Evolutionary conservation across 2,329 filamentous ascomycete genomes (phyloP), one percentile per base, ranked within the genome.

Genomic region (Calonectria pauciramosa): DNA sequence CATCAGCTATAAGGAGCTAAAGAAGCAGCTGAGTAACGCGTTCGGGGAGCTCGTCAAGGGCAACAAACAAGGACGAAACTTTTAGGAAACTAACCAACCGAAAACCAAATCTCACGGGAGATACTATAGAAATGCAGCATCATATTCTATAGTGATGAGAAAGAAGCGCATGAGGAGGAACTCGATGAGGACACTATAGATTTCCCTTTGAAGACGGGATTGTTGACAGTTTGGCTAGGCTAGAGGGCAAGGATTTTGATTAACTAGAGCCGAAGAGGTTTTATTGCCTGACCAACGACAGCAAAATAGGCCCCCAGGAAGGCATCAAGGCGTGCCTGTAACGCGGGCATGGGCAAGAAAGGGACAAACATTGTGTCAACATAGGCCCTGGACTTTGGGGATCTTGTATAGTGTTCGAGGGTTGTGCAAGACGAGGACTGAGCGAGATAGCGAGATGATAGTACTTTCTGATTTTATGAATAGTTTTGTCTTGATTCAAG

Each of bases 1-100:
- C 70, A 93, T 98, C 74, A 96, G 92, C 78, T 99, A 97, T 84
- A 95, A 95, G 84, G 97, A 99, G 84, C 86, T 99, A 75, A 97
- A 91, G 85, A 91, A 92, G 83, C 90, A 92, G 82, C 85, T 92
- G 63, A 86, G 87, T 51, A 87, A 86, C 68, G 88, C 91, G 3
- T 93, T 93, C 79, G 87, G 87, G 41, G 91, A 93, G 69, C 86
- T 93, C 68, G 85, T 88, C 68, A 91, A 91, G 82, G 85, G 82
- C 64, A 83, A 81, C 70, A 87, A 86, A 79, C 81, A 83, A 59
- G 80, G 78, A 7, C 81, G 84, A 72, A 82, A 82, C 66, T 83
- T 86, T 69, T 87, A 86, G 80, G 73, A 75, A 79, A 78, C 36
- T 51, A 26, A 38, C 28, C 51, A 32, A 54, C 44, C 18, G 60